These are phyloP conservation scores for Coniferiporia sulphurascens DNA, from an alignment of 1,284 basidiomycete species.

Conservation along the genomic window DNA sequence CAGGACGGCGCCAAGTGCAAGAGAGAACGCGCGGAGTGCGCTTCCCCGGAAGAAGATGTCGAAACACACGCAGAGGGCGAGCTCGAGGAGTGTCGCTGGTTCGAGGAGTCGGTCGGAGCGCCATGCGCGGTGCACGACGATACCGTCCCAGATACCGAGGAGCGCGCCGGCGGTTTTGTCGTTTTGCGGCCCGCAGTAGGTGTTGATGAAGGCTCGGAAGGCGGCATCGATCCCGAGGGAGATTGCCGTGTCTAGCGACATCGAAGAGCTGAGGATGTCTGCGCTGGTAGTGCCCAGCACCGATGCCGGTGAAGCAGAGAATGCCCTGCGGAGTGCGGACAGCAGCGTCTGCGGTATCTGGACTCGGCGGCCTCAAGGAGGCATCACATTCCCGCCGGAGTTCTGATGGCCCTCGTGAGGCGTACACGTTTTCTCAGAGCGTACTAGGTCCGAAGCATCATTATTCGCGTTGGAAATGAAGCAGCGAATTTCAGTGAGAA, in stretches of 20 bases:
- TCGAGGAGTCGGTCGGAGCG: conserved; percentile 54
- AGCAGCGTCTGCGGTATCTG: too few species aligned
- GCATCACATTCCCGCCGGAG: neutral
- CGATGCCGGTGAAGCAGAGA: neutral
- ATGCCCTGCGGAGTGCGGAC: too few species aligned
- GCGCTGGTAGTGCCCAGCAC: neutral
- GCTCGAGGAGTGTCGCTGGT: conserved; percentile 59
- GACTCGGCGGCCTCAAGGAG: neutral
- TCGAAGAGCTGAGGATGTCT: neutral
- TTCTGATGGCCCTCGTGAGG: neutral
- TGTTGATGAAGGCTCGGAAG: conserved; percentile 7
- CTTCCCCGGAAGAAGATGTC: conserved; percentile 64
- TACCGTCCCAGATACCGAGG: conserved; percentile 71
- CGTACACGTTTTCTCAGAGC: neutral
- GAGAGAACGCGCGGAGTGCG: conserved; percentile 48
- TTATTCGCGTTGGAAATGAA: neutral
- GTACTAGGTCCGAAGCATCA: neutral
- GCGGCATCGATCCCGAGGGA: conserved; percentile 13
- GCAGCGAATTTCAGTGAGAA: neutral
- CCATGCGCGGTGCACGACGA: conserved; percentile 59
- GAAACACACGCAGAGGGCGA: conserved; percentile 57
- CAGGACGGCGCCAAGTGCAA: conserved; percentile 60
- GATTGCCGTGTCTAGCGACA: neutral
- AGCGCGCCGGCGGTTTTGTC: conserved; percentile 47
- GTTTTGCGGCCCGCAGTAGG: conserved; percentile 2